Percentiles rank a stretch among this genome's conserved stretches.
Evolutionary conservation across 2,329 filamentous ascomycete genomes (phyloP).

Genomic region (Aureobasidium sp.): DNA sequence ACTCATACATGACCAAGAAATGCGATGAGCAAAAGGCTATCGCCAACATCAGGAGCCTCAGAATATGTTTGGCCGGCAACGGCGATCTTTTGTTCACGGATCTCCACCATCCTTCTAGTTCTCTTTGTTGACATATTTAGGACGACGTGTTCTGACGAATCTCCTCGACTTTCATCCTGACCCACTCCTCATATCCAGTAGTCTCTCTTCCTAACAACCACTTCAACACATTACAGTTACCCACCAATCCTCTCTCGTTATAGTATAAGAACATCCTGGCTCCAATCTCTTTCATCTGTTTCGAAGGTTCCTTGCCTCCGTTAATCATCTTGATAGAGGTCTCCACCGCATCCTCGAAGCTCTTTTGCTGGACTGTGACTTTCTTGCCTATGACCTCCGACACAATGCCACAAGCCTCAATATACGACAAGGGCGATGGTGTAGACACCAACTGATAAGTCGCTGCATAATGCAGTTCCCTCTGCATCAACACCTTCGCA

Average conservation of each 20-base stretch:
- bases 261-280: constrained; percentile 18
- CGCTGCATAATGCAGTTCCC: constrained; percentile 23
- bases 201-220: constrained; percentile 16
- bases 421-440: constrained; percentile 15
- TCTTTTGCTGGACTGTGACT: constrained; percentile 16
- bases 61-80: too few species aligned
- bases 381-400: constrained; percentile 20
- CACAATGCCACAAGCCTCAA: constrained; percentile 16
- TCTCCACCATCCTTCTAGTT: too few species aligned
- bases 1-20: too few species aligned
- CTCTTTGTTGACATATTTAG: too few species aligned
- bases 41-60: too few species aligned
- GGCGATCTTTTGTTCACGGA: too few species aligned
- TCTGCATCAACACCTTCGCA: constrained; percentile 17
- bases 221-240: constrained; percentile 17
- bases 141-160: neutral
- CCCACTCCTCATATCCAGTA: constrained; percentile 14
- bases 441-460: constrained; percentile 21
- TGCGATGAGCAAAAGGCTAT: too few species aligned
- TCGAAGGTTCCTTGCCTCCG: constrained; percentile 6
- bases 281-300: constrained; percentile 5
- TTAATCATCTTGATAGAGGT: constrained; percentile 13
- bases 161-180: constrained; percentile 6
- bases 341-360: constrained; percentile 17
- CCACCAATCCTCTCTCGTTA: constrained; percentile 16